phyloP scores from a whole-genome alignment of 768 basidiomycete genomes.

The Lanmaoa rubissima region DNA sequence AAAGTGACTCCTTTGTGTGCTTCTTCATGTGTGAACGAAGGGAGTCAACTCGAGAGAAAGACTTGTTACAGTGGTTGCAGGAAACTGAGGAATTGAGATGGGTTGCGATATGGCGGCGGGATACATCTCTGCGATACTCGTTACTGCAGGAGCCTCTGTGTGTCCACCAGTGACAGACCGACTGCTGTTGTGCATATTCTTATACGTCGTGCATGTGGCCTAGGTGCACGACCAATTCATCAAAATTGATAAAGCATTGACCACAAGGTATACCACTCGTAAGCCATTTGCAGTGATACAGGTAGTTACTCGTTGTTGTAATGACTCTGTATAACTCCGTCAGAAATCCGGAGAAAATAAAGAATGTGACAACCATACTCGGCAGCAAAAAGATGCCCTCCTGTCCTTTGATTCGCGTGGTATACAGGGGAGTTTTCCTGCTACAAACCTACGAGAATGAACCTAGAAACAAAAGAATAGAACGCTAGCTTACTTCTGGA shows the following conservation, averaged over 20 bases:
- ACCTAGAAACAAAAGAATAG: background rate
- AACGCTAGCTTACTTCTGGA: background rate
- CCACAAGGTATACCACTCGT: background rate
- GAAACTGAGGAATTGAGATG: background rate
- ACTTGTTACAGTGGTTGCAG: background rate
- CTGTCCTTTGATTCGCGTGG: background rate
- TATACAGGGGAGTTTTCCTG: background rate
- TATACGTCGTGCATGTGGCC: background rate
- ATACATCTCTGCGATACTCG: background rate
- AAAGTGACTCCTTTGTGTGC: background rate
- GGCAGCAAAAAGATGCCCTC: too few relatives aligned
- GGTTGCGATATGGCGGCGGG: background rate
- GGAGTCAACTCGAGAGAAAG: background rate
- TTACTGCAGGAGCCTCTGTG: background rate
- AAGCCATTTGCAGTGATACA: background rate
- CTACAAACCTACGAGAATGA: background rate
- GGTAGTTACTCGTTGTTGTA: background rate
- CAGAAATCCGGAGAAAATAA: background rate
- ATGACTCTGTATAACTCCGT: background rate
- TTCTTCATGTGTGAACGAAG: background rate
- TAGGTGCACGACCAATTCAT: background rate
- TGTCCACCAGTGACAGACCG: constrained; percentile 2
- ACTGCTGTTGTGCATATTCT: background rate
- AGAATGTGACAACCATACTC: background rate
- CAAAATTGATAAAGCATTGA: background rate